These are phyloP conservation scores for Tubosaeta brunneosetosa DNA, from an alignment of 768 basidiomycete species.

Conservation along the genomic window DNA sequence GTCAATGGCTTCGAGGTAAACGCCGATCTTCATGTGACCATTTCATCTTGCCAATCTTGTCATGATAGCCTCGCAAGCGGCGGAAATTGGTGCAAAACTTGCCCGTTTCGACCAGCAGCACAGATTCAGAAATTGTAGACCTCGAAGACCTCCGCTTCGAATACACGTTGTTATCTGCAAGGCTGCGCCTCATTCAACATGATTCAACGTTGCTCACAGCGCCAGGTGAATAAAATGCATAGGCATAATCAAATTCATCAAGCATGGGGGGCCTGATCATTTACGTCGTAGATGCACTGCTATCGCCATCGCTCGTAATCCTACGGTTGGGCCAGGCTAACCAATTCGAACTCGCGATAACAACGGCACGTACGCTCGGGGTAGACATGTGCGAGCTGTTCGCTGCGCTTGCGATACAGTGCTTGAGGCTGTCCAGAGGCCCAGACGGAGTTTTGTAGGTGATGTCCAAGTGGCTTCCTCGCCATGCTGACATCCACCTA, in stretches of 20 bases:
- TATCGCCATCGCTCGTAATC: constrained; percentile 63
- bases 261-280: constrained; percentile 15
- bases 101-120: constrained; percentile 66
- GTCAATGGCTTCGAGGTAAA: constrained; percentile 44
- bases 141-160: constrained; percentile 77
- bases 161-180: constrained; percentile 70
- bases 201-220: constrained; percentile 60
- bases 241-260: constrained; percentile 7
- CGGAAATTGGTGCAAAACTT: constrained; percentile 69
- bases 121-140: constrained; percentile 71
- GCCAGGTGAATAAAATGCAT: constrained; percentile 48
- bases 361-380: constrained; percentile 66
- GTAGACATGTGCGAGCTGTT: constrained; percentile 90
- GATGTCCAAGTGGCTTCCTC: not conserved
- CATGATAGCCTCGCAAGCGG: constrained; percentile 58
- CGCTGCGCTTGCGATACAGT: constrained; percentile 68
- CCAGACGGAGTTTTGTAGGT: constrained; percentile 57
- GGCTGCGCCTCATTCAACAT: constrained; percentile 65
- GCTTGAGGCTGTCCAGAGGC: constrained; percentile 67
- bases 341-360: constrained; percentile 74
- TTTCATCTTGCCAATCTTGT: constrained; percentile 15
- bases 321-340: constrained; percentile 73
- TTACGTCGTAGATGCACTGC: constrained; percentile 43
- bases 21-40: constrained; percentile 17
- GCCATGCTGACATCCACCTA: constrained; percentile 26